These are phyloP conservation scores for Peronospora belbahrii DNA, from an alignment of 352 stramenopile genomes.

Conservation along the genomic window DNA sequence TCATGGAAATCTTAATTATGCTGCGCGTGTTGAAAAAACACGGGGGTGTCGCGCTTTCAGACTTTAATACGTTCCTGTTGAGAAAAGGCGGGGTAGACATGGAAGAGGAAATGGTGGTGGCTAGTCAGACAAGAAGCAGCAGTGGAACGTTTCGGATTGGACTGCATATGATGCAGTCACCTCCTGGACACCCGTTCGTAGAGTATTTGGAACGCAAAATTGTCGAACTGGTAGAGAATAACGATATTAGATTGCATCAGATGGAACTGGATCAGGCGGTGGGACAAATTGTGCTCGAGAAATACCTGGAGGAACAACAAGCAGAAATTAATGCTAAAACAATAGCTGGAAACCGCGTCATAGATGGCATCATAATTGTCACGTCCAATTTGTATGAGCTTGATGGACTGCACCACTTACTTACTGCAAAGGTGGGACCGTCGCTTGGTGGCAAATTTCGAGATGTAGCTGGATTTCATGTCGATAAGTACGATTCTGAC, in stretches of 20 bases:
- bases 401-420: slow-evolving; percentile 14
- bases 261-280: slow-evolving; percentile 24
- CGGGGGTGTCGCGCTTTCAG: slow-evolving; percentile 25
- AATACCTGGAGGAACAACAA: slow-evolving; percentile 11
- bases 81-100: slow-evolving; percentile 9
- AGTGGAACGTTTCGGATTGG: slow-evolving; percentile 17
- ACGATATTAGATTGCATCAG: slow-evolving; percentile 20
- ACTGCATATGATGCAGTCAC: slow-evolving; percentile 29
- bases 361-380: slow-evolving; percentile 19
- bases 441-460: slow-evolving; percentile 2
- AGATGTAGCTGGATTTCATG: slow-evolving; percentile 10
- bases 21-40: slow-evolving; percentile 26
- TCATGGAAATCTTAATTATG: slow-evolving; percentile 34
- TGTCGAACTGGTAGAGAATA: slow-evolving; percentile 12
- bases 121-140: slow-evolving; percentile 8
- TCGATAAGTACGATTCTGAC: slow-evolving; percentile 12
- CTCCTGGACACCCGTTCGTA: slow-evolving; percentile 22
- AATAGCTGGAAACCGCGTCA: neutral
- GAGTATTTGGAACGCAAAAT: slow-evolving; percentile 25
- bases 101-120: slow-evolving; percentile 15
- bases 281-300: slow-evolving; percentile 22
- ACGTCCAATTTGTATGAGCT: slow-evolving; percentile 20
- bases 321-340: neutral
- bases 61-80: slow-evolving; percentile 33
- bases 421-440: slow-evolving; percentile 6